Percentiles rank a stretch among this genome's conserved stretches.
Evolutionary conservation across 2,329 filamentous ascomycete species (phyloP).

Genomic region (Coniochaeta sp.): DNA sequence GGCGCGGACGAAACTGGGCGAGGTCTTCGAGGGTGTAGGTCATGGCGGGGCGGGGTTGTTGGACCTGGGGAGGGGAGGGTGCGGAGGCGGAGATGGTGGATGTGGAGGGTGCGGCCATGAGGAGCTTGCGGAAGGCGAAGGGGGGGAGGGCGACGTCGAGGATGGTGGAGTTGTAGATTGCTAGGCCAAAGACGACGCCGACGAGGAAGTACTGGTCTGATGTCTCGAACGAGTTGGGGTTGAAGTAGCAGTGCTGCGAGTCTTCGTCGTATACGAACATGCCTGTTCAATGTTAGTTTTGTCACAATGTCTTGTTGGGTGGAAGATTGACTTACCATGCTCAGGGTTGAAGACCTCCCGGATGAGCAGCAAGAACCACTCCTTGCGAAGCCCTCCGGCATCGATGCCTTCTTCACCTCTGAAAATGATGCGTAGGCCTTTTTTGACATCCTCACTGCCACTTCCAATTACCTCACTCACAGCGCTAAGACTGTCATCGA

Average conservation of each 20-base stretch:
- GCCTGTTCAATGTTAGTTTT: constrained; percentile 41
- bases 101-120: constrained; percentile 65
- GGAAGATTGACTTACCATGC: constrained; percentile 55
- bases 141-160: constrained; percentile 82
- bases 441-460: constrained; percentile 81
- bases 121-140: constrained; percentile 81
- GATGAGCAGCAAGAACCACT: constrained; percentile 87
- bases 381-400: constrained; percentile 81
- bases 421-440: constrained; percentile 79
- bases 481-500: constrained; percentile 78
- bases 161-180: constrained; percentile 93
- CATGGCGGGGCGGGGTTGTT: constrained; percentile 55
- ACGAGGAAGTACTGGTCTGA: constrained; percentile 90
- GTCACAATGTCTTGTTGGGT: too few species aligned
- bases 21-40: constrained; percentile 75
- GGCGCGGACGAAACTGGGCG: constrained; percentile 68
- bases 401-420: constrained; percentile 86
- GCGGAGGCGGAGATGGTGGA: constrained; percentile 43
- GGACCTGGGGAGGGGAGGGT: too few species aligned
- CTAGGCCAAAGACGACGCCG: constrained; percentile 78
- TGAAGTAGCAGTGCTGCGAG: constrained; percentile 88
- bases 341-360: constrained; percentile 87
- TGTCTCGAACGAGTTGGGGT: constrained; percentile 81
- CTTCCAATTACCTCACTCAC: constrained; percentile 81
- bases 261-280: constrained; percentile 91